Base-by-base conservation (phyloP, 352 stramenopile species). In the Phytophthora litchii region DNA sequence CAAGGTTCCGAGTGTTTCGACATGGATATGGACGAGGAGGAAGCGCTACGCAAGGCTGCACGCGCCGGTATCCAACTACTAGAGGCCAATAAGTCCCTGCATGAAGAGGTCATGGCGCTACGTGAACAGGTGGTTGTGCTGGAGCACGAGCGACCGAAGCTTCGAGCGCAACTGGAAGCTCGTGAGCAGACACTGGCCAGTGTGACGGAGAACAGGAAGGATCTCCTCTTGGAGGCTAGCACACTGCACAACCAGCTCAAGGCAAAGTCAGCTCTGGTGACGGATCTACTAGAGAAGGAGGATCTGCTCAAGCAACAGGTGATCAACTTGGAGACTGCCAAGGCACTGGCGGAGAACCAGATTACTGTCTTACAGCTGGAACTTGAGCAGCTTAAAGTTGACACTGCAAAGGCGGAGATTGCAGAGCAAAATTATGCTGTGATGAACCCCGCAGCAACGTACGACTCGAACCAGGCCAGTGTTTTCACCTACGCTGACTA, bases 61-160 rank as follows among this genome's bases (percentile, higher is more conserved):
- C 82, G 84, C 32, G 79, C 79, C 13, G 84, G 84, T 0, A 88
- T 94, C 32, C 62, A 84, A 45, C 57, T 94, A 31, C 57, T 94
- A 42, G 84, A 94, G 66, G 74, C 82, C 51, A 94, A 91, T 37
- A 70, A 81, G 27, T 82, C 87, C 45, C 64, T 94, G 6, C 67
- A 85, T 29, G 73, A 80, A 34, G 78, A 91, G 48, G 80, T 86
- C 3, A 50, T 44, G 14, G 78, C 81, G 11, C 62, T 94, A 35
- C 78, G 76, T 8, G 67, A 74, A n/a, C 82, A 91, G 41, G 60
- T 89, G 49, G 64, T 64, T 19, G 61, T 78, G 43, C 64, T 91
- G 31, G 71, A 89, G 60, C 70, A 53, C 31, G 76, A 89, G 46
- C 65, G 68, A 0, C 79, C 76, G 4, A 72, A 69, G n/a, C 56